Base-by-base conservation (phyloP, 805 yeast genomes). In the Candida suzukii region DNA sequence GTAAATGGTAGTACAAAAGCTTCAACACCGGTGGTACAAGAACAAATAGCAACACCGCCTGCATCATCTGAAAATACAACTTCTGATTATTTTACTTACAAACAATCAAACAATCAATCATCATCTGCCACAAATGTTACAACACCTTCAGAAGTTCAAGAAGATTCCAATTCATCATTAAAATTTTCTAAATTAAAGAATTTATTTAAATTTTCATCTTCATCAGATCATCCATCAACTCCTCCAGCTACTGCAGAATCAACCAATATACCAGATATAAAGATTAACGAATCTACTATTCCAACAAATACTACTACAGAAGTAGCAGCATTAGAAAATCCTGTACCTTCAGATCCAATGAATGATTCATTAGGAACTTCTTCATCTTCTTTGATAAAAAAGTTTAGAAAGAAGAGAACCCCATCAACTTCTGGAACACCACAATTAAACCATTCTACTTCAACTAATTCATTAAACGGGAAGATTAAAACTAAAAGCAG, bases 331-430 rank as follows among this genome's bases (percentile, higher is more conserved):
- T n/a, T n/a, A n/a, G n/a, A n/a, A n/a, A n/a, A n/a, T n/a, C n/a
- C n/a, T n/a, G n/a, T n/a, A n/a, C n/a, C n/a, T n/a, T n/a, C n/a
- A n/a, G n/a, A 8, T 8, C 33, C 14, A 36, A 28, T 36, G 25
- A 11, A 12, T 7, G 51, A 51, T 6, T 35, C 34, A 13, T 43
- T 34, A 19, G 35, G 9, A n/a, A 19, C 40, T 14, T 26, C 37
- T 5, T 39, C 54, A 7, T 44, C 51, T 28, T 53, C 60, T 2
- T 37, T 61, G 14, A 63, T 63, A 47, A 54, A 54, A 45, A 57
- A 61, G 37, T 45, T 62, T 31, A 56, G 64, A 39, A 30, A 26
- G 20, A 59, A 64, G 48, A 52, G 60, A 39, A 50, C 63, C 1
- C 59, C 63, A 9, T 54, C 63, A 16, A 59, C 60, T 35, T 61